These are phyloP conservation scores for Gymnopus androsaceus DNA, from an alignment of 1,284 basidiomycete genomes.

Conservation along the genomic window DNA sequence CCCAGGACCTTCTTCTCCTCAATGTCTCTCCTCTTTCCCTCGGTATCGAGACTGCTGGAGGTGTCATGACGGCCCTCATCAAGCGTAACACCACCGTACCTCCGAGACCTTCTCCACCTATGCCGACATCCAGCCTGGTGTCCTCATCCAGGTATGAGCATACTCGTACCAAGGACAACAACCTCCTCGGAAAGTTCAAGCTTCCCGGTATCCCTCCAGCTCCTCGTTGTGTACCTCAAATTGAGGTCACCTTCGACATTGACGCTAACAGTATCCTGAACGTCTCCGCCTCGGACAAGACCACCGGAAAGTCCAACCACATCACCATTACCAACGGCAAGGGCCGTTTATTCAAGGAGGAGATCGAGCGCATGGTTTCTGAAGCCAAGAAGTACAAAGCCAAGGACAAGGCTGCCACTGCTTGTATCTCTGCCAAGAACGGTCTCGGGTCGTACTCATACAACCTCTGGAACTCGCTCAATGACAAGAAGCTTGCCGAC, in stretches of 20 bases:
- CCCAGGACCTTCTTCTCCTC: too few species aligned
- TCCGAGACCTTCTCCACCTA: too few species aligned
- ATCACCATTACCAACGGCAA: conserved; percentile 85
- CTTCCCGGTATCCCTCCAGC: conserved; percentile 80
- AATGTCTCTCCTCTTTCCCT: too few species aligned
- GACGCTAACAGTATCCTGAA: too few species aligned
- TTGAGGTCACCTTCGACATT: conserved; percentile 87
- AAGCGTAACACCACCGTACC: too few species aligned
- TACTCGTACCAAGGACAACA: conserved; percentile 83
- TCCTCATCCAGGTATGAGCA: conserved; percentile 75
- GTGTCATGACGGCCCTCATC: too few species aligned
- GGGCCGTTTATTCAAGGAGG: conserved; percentile 82
- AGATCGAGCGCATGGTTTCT: conserved; percentile 83
- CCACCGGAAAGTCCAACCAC: conserved; percentile 72
- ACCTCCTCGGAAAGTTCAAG: conserved; percentile 85
- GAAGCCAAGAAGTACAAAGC: conserved; percentile 76
- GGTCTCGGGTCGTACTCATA: too few species aligned
- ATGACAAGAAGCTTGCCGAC: conserved; percentile 80
- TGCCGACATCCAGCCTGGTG: too few species aligned
- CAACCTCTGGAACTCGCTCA: conserved; percentile 91
- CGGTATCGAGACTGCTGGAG: too few species aligned
- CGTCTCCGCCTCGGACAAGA: too few species aligned
- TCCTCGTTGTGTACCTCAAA: conserved; percentile 80
- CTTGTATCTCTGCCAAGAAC: conserved; percentile 50
- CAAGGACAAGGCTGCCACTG: conserved; percentile 19